A percentile compares a stretch with the other conserved stretches of the same genome.
These are phyloP conservation scores for Coniosporium tulheliwenetii DNA, from an alignment of 2,329 filamentous ascomycete genomes.

Conservation along the genomic window DNA sequence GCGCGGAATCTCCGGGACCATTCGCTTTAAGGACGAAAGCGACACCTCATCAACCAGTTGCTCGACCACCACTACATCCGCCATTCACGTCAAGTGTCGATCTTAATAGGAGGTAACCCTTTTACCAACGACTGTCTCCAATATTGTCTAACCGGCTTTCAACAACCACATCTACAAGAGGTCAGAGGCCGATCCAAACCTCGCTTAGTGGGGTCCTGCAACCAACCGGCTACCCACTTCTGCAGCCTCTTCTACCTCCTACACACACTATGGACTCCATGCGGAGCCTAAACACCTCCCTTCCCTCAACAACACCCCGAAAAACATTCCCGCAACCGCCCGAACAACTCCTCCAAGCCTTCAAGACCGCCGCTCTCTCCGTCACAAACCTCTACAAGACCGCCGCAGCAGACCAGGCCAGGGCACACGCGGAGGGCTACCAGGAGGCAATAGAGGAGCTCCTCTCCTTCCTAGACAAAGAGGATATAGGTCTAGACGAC, in stretches of 20 bases:
- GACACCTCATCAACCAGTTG: no score
- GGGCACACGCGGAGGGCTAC: slow-evolving; percentile 67
- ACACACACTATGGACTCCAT: slow-evolving; percentile 42
- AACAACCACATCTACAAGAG: no score
- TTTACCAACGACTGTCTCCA: no score
- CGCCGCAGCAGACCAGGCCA: slow-evolving; percentile 61
- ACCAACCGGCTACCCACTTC: no score
- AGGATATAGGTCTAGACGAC: slow-evolving; percentile 62
- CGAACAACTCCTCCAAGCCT: slow-evolving; percentile 58
- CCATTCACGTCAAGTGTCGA: no score
- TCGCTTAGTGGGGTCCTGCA: no score
- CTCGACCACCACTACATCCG: no score
- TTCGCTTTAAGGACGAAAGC: no score
- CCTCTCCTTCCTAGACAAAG: slow-evolving; percentile 67
- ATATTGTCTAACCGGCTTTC: no score
- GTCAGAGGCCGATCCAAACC: no score
- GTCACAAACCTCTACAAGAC: slow-evolving; percentile 96
- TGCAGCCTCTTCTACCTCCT: neutral
- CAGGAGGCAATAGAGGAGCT: slow-evolving; percentile 90
- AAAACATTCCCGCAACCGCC: slow-evolving; percentile 15
- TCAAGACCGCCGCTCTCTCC: slow-evolving; percentile 81
- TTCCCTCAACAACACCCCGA: slow-evolving; percentile 34
- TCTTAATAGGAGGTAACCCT: no score
- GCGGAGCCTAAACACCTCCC: slow-evolving; percentile 45
- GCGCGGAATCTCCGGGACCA: no score